Conservation (phyloP, 768 basidiomycete species). For the Amanita jacksonii region DNA sequence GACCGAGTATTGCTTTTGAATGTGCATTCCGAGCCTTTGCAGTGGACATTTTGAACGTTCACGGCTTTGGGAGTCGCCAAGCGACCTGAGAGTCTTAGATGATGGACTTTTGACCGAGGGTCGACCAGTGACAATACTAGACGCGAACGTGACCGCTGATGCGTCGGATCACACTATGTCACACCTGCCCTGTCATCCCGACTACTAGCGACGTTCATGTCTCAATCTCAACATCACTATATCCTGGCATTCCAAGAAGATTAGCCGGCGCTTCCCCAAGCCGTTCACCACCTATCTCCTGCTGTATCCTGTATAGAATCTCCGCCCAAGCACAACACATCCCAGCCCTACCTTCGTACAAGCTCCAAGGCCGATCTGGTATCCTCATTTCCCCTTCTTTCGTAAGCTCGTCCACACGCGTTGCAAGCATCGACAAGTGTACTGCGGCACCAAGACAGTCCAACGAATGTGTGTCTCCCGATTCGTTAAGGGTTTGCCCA, state of each 20-base stretch:
- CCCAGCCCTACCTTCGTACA: slow-evolving; percentile 50
- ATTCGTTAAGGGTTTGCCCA: background rate
- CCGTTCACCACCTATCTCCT: slow-evolving; percentile 8
- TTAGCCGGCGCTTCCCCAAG: slow-evolving; percentile 3
- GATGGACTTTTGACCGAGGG: background rate
- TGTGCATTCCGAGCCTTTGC: slow-evolving; percentile 46
- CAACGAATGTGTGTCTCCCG: background rate
- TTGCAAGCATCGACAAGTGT: slow-evolving; percentile 23
- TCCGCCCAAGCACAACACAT: slow-evolving; percentile 51
- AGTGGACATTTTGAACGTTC: slow-evolving; percentile 36
- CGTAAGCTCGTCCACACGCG: slow-evolving; percentile 22
- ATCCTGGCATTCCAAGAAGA: slow-evolving; percentile 30
- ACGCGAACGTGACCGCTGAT: slow-evolving; percentile 6
- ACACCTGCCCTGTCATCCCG: background rate
- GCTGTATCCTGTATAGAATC: slow-evolving; percentile 24
- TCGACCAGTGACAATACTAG: background rate
- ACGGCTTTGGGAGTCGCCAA: background rate
- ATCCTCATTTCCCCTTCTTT: slow-evolving; percentile 30
- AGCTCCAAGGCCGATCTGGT: slow-evolving; percentile 45
- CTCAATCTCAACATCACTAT: slow-evolving; percentile 25
- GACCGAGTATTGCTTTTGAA: slow-evolving; percentile 72
- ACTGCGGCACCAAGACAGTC: slow-evolving; percentile 5
- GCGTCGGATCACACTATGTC: slow-evolving; percentile 6
- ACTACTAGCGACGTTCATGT: background rate
- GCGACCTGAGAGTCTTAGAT: background rate